phyloP scores from a whole-genome alignment of 257 asterid genomes.

The Rehmannia glutinosa region DNA sequence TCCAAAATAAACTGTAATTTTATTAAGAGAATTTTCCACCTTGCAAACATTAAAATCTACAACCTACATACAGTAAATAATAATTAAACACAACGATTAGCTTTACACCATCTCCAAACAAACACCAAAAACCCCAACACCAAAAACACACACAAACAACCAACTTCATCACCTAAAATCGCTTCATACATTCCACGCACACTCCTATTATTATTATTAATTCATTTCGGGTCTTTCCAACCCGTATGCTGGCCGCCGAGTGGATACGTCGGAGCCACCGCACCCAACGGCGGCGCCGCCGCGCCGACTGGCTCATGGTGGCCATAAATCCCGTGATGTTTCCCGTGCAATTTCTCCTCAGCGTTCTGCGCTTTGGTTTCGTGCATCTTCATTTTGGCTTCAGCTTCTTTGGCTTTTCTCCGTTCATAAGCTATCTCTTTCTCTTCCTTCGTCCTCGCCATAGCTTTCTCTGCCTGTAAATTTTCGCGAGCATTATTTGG shows the following conservation, averaged over 20 bases:
- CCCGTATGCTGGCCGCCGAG: conserved; percentile 35
- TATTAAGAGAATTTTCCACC: no score
- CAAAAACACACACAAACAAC: no score
- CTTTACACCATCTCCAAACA: no score
- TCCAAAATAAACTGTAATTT: no score
- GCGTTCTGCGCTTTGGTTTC: conserved; percentile 57
- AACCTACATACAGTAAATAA: no score
- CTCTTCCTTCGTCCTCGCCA: conserved; percentile 52
- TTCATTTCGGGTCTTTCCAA: conserved; percentile 18
- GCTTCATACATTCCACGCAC: no score
- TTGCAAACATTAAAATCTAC: no score
- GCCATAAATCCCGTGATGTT: conserved; percentile 14
- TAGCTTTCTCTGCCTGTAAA: conserved; percentile 45
- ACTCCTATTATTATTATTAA: no score
- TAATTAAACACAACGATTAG: no score
- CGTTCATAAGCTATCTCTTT: conserved; percentile 45
- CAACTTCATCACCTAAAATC: no score
- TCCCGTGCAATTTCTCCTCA: conserved; percentile 33
- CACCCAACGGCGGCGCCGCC: conserved; percentile 23
- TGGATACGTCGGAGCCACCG: conserved; percentile 33
- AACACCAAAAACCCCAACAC: no score
- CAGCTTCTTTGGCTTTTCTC: conserved; percentile 70
- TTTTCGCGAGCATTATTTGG: no score
- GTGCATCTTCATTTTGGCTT: conserved; percentile 74
- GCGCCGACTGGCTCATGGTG: conserved; percentile 17